Percentiles rank a stretch among this genome's conserved stretches.
Evolutionary conservation across 2,329 filamentous ascomycete species (phyloP).

Genomic region (Aureobasidium sp.): DNA sequence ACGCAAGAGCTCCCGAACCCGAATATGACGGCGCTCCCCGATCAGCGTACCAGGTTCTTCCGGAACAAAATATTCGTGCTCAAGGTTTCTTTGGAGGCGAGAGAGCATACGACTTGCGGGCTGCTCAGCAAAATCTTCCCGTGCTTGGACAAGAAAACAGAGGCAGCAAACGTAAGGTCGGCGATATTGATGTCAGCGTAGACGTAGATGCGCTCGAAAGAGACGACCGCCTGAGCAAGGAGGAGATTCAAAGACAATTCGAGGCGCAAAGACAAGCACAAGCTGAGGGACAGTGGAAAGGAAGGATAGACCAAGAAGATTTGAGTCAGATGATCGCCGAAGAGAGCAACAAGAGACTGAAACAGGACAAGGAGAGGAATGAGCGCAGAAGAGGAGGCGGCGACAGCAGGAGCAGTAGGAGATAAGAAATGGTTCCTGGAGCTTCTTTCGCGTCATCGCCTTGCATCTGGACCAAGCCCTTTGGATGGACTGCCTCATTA

Average conservation of each 20-base stretch:
- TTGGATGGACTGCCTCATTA: not conserved
- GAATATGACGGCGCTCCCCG: constrained; percentile 61
- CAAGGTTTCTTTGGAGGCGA: constrained; percentile 96
- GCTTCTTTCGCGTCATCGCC: not conserved
- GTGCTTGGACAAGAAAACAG: constrained; percentile 70
- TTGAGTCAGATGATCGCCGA: constrained; percentile 92
- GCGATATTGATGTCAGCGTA: constrained; percentile 87
- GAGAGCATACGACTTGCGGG: constrained; percentile 77
- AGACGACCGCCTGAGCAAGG: constrained; percentile 73
- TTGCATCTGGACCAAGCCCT: not conserved
- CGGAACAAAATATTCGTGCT: constrained; percentile 75
- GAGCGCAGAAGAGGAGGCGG: constrained; percentile 52
- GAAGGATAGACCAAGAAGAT: constrained; percentile 79
- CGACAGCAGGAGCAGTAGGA: constrained; percentile 10
- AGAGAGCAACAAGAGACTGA: constrained; percentile 83
- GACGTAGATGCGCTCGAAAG: constrained; percentile 73
- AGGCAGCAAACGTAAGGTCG: constrained; percentile 85
- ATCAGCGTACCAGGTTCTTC: constrained; percentile 81
- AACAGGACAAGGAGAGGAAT: constrained; percentile 70
- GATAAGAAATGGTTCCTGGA: constrained; percentile 6
- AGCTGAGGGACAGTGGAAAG: constrained; percentile 54
- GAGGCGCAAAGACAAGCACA: constrained; percentile 62
- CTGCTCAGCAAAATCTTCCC: constrained; percentile 48
- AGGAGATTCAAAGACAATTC: constrained; percentile 72
- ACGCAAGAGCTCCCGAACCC: constrained; percentile 76